phyloP scores from a whole-genome alignment of 2,329 filamentous ascomycete genomes.

The Mycosphaerella sp. region DNA sequence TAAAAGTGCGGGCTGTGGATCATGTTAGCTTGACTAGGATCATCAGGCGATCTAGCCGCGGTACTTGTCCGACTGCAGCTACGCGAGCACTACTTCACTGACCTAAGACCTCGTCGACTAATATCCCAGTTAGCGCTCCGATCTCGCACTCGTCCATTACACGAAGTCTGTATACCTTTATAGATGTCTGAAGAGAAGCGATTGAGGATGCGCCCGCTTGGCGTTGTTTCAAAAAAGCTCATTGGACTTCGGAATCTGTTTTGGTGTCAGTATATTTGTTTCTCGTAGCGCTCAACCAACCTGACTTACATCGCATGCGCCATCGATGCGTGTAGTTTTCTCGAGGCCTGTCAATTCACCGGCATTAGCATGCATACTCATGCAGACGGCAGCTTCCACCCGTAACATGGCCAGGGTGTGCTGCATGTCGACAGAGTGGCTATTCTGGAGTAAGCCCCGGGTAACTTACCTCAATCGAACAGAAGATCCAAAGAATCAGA shows the following conservation, averaged over 20 bases:
- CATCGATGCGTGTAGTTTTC: constrained; percentile 81
- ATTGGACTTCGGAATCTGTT: constrained; percentile 79
- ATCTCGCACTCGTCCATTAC: not conserved
- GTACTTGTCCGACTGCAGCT: constrained; percentile 30
- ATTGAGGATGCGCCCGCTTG: constrained; percentile 92
- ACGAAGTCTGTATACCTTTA: constrained; percentile 10
- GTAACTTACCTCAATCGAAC: constrained; percentile 81
- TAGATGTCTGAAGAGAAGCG: constrained; percentile 66
- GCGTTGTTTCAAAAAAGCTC: constrained; percentile 98
- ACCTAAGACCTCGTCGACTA: constrained; percentile 60
- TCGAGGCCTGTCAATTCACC: constrained; percentile 58
- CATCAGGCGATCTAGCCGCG: not conserved
- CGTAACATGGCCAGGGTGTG: constrained; percentile 7
- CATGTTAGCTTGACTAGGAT: constrained; percentile 8
- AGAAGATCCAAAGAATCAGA: constrained; percentile 97
- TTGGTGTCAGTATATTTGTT: constrained; percentile 5
- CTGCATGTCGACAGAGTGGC: constrained; percentile 15
- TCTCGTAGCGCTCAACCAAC: not conserved
- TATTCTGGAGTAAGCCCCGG: constrained; percentile 1
- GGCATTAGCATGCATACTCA: constrained; percentile 22
- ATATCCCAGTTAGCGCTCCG: constrained; percentile 10
- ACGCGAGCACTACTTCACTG: constrained; percentile 59
- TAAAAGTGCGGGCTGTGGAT: constrained; percentile 66
- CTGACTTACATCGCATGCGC: constrained; percentile 17
- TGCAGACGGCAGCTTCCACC: constrained; percentile 17